These are phyloP conservation scores for Brassica carinata DNA, from an alignment of 345 rosid genomes.

Conservation along the genomic window DNA sequence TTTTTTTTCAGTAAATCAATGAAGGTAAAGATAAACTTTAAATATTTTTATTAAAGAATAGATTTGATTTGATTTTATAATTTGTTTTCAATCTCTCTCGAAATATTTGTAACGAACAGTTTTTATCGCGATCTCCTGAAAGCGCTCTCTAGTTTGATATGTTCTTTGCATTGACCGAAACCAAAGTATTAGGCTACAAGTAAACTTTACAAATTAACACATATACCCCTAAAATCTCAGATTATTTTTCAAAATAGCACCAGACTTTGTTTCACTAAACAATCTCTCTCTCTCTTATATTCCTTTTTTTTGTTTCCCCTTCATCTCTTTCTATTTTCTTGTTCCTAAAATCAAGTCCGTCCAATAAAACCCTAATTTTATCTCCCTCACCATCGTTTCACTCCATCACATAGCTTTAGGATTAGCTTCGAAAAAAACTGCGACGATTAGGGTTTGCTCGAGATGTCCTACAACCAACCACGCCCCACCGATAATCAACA, in stretches of 20 bases:
- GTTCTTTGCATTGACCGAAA: slow-evolving; percentile 46
- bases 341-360: slow-evolving; percentile 50
- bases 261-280: not conserved
- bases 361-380: slow-evolving; percentile 77
- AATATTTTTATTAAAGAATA: not conserved
- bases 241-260: not conserved
- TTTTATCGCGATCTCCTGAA: slow-evolving; percentile 34
- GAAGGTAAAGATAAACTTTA: no score
- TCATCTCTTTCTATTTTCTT: slow-evolving; percentile 26
- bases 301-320: not conserved
- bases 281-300: not conserved
- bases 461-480: slow-evolving; percentile 98
- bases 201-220: slow-evolving; percentile 22
- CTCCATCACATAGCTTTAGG: slow-evolving; percentile 30
- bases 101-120: slow-evolving; percentile 5
- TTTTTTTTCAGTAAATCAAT: no score
- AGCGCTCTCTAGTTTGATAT: slow-evolving; percentile 38
- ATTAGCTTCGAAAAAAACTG: slow-evolving; percentile 28
- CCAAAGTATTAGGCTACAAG: slow-evolving; percentile 23
- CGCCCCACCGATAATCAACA: slow-evolving; percentile 82
- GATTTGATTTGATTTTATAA: not conserved
- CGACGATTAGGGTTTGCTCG: slow-evolving; percentile 44
- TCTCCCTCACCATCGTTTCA: slow-evolving; percentile 42
- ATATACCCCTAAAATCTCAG: not conserved
- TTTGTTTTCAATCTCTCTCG: not conserved